Base-by-base conservation (phyloP, 352 stramenopile species). In the Paralagenidium karlingii region DNA sequence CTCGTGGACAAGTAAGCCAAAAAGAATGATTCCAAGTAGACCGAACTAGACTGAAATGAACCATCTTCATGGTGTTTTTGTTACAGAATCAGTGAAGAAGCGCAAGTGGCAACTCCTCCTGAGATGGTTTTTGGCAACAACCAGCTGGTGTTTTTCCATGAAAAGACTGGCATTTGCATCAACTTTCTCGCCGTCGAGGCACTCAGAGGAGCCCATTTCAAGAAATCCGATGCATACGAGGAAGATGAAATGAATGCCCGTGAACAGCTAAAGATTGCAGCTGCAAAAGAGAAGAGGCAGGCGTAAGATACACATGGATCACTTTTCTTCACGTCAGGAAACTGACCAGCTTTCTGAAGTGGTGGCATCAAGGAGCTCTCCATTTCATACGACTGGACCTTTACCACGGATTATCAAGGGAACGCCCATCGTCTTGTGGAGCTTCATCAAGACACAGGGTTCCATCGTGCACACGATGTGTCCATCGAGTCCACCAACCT, bases 61-160 rank as follows among this genome's bases (percentile, higher is more conserved):
- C n/a, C n/a, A n/a, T n/a, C n/a, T n/a, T n/a, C n/a, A 27, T 51
- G 43, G 16, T 39, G 8, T 8, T 22, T 34, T 19, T 53, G 42
- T 32, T 32, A 18, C 10, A 84, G 70, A 30, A 64, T 85, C 30
- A 66, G 60, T 1, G 55, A 81, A 38, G 63, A 55, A 24, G 55
- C 63, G 42, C 76, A 81, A 37, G 43, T 88, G 53, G n/a, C n/a
- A n/a, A 88, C 75, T 43, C 71, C 75, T 18, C 76, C 76, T 11
- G 76, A 89, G 65, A 89, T 89, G 76, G 76, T 89, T 19, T 89
- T 87, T 46, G 76, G 76, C 38, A 69, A 81, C 43, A 89, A 89
- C 48, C 76, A 89, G 44, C 38, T 89, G 42, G 40, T 87, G 10
- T 47, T 89, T 40, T 68, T 67, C 53, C 76, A 89, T 49, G 63